Evolutionary conservation across 1,139 yeast genomes (phyloP).

Genomic region (Geotrichum klebahnii): DNA sequence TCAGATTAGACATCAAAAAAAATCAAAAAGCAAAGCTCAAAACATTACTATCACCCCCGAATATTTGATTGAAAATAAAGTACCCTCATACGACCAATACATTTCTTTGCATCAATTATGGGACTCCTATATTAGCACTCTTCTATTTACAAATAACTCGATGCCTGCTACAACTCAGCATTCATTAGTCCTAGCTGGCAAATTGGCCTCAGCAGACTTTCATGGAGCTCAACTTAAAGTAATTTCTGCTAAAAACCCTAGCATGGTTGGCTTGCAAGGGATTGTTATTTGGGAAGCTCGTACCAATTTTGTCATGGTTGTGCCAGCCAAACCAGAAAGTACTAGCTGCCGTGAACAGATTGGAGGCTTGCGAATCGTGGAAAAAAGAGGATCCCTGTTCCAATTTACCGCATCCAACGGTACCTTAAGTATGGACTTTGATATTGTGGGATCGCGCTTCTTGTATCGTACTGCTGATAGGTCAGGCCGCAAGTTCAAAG

Average conservation of each 20-base stretch:
- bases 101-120: conserved; percentile 53
- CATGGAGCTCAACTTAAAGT: conserved; percentile 72
- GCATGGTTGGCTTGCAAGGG: conserved; percentile 64
- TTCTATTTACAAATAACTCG: conserved; percentile 38
- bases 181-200: conserved; percentile 33
- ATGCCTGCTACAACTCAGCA: conserved; percentile 22
- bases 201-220: conserved; percentile 75
- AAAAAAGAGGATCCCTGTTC: conserved; percentile 60
- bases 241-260: conserved; percentile 52
- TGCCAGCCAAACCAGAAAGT: conserved; percentile 45
- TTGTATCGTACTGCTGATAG: conserved; percentile 75
- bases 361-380: conserved; percentile 34
- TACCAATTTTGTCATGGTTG: conserved; percentile 63
- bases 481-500: conserved; percentile 80
- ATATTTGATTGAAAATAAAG: conserved; percentile 29
- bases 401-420: conserved; percentile 44
- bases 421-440: conserved; percentile 43
- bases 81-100: conserved; percentile 56
- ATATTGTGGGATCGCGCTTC: conserved; percentile 75
- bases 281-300: conserved; percentile 87
- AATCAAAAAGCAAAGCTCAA: too few species aligned
- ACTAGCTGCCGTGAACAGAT: conserved; percentile 29
- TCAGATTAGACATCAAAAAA: not conserved
- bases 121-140: conserved; percentile 55
- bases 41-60: conserved; percentile 2